Evolutionary conservation across 305 asterid genomes (phyloP).

Genomic region (Salvia sclarea): DNA sequence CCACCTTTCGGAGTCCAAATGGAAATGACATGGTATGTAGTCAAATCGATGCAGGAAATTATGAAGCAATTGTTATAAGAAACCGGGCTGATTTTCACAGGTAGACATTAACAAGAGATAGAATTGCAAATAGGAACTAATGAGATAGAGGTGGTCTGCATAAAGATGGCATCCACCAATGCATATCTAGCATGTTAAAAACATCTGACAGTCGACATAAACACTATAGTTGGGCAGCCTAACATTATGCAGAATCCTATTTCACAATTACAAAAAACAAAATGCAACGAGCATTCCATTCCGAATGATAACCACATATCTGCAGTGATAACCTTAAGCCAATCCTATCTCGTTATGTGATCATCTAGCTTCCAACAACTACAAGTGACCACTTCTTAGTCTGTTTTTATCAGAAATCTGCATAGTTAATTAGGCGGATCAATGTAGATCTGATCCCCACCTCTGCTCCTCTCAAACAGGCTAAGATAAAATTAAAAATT

Average conservation of each 20-base stretch:
- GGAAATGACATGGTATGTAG: conserved; percentile 1
- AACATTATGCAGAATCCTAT: background rate
- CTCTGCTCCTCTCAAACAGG: background rate
- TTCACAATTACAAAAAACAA: conserved; percentile 17
- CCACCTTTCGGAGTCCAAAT: background rate
- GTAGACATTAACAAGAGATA: background rate
- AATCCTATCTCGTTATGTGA: background rate
- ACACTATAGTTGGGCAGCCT: conserved; percentile 1
- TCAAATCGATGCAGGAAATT: background rate
- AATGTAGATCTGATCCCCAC: conserved; percentile 10
- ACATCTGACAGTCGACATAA: background rate
- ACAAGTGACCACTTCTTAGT: conserved; percentile 2
- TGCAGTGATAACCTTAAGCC: background rate
- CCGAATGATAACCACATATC: background rate
- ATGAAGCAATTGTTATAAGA: background rate
- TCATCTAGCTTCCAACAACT: conserved; percentile 4
- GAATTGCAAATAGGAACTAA: background rate
- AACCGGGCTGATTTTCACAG: background rate
- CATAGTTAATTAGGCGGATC: background rate
- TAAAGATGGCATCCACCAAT: conserved; percentile 8
- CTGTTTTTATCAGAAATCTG: background rate
- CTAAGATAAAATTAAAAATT: too few species aligned
- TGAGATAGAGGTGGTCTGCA: background rate
- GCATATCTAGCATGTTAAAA: background rate
- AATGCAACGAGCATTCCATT: background rate